These are phyloP conservation scores for Aspergillus aculeatinus DNA, from an alignment of 2,329 filamentous ascomycete species.

Conservation along the genomic window DNA sequence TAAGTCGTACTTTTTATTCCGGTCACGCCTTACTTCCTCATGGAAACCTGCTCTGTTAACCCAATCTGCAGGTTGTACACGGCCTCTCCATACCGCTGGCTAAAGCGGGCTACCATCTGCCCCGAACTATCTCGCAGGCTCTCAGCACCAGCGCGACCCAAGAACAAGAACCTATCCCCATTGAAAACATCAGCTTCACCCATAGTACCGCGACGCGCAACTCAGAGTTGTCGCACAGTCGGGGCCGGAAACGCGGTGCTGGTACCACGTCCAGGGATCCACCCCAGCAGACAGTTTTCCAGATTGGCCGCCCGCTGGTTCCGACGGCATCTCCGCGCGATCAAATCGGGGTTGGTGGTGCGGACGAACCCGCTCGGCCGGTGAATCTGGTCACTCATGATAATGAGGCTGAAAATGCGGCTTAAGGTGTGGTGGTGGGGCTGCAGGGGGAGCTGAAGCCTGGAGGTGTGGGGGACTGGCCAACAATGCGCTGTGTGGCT, in stretches of 20 bases:
- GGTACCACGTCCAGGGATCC: constrained; percentile 9
- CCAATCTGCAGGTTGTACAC: constrained; percentile 64
- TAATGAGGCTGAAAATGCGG: neutral
- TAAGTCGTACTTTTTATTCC: constrained; percentile 35
- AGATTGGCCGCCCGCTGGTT: constrained; percentile 29
- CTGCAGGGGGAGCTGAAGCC: neutral
- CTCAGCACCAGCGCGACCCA: constrained; percentile 43
- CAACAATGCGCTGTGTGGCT: neutral
- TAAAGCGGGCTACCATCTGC: constrained; percentile 49
- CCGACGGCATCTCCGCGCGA: constrained; percentile 16
- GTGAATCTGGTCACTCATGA: constrained; percentile 29
- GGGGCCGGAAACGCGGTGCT: constrained; percentile 27
- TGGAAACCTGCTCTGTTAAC: constrained; percentile 4
- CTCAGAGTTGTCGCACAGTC: constrained; percentile 17
- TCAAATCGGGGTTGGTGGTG: constrained; percentile 22
- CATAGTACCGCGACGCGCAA: constrained; percentile 36
- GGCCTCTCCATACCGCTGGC: constrained; percentile 75
- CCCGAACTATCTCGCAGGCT: constrained; percentile 45
- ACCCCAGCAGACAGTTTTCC: constrained; percentile 26
- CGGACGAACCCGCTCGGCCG: constrained; percentile 34
- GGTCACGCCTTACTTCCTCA: neutral
- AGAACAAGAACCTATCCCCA: constrained; percentile 31
- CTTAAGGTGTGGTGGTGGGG: neutral
- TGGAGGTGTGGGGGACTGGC: neutral
- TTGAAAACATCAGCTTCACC: constrained; percentile 27